Conservation (phyloP, 2,329 filamentous ascomycete species). For the Dothidotthia symphoricarpi region DNA sequence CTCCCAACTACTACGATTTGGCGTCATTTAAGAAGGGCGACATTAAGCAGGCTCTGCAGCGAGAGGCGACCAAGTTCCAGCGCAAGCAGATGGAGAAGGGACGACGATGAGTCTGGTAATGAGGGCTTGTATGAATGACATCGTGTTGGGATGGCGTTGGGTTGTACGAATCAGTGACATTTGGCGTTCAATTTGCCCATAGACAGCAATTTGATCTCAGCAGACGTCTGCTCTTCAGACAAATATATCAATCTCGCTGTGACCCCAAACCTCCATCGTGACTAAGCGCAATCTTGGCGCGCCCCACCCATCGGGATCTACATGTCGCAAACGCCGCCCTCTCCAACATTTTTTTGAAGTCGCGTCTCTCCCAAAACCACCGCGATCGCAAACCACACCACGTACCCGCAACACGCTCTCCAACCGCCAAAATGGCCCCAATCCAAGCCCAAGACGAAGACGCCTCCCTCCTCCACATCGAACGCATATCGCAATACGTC, state of each 20-base stretch:
- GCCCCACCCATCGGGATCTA: slow-evolving; percentile 11
- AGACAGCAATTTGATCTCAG: too few relatives aligned
- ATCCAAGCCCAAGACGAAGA: slow-evolving; percentile 10
- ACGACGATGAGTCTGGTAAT: slow-evolving; percentile 5
- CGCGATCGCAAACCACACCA: slow-evolving; percentile 17
- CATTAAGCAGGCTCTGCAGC: slow-evolving; percentile 65
- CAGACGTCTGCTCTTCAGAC: too few relatives aligned
- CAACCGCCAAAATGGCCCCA: slow-evolving; percentile 26
- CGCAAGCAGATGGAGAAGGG: slow-evolving; percentile 48
- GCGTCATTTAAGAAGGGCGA: slow-evolving; percentile 80
- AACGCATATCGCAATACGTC: slow-evolving; percentile 78
- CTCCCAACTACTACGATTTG: slow-evolving; percentile 88
- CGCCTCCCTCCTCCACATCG: slow-evolving; percentile 63
- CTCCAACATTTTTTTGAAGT: slow-evolving; percentile 30
- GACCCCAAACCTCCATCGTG: background rate
- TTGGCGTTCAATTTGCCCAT: background rate
- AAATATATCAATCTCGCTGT: too few relatives aligned
- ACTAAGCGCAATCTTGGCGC: slow-evolving; percentile 7
- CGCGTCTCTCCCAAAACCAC: background rate
- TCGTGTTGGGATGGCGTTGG: background rate
- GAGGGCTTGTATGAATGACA: background rate
- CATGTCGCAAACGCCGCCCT: slow-evolving; percentile 22
- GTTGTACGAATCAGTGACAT: background rate
- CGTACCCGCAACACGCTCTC: background rate
- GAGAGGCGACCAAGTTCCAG: slow-evolving; percentile 55